Evolutionary conservation across 2,329 filamentous ascomycete species (phyloP).

Genomic region (Aspergillus phoenicis): DNA sequence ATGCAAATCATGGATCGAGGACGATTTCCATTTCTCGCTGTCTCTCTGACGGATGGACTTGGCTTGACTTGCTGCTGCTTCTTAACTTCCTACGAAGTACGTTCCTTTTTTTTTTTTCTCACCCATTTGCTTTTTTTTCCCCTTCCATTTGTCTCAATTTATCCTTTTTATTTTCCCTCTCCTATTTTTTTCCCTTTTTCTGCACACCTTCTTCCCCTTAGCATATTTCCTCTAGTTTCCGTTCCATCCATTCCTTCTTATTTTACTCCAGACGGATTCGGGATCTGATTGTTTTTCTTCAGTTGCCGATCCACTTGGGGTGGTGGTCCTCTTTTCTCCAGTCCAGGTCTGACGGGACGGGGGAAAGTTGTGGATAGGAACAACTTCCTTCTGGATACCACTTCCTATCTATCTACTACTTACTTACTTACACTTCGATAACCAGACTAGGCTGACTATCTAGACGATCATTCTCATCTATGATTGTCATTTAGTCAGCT

Average conservation of each 20-base stretch:
- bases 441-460: too few species aligned
- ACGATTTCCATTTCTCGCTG: slow-evolving; percentile 9
- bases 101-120: neutral
- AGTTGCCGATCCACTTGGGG: slow-evolving; percentile 6
- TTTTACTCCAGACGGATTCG: neutral
- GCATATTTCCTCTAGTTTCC: neutral
- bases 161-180: neutral
- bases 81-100: neutral
- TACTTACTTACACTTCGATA: neutral
- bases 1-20: slow-evolving; percentile 19
- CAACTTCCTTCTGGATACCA: neutral
- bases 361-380: neutral
- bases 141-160: neutral
- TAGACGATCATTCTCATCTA: too few species aligned
- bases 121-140: neutral
- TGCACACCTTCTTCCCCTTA: neutral
- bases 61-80: neutral
- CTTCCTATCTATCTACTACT: neutral
- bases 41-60: neutral
- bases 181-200: neutral
- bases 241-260: neutral
- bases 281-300: slow-evolving; percentile 6
- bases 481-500: too few species aligned
- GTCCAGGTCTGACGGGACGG: neutral
- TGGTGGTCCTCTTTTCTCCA: neutral